Base-by-base conservation (phyloP, 257 asterid species). In the Forsythia suspensa region DNA sequence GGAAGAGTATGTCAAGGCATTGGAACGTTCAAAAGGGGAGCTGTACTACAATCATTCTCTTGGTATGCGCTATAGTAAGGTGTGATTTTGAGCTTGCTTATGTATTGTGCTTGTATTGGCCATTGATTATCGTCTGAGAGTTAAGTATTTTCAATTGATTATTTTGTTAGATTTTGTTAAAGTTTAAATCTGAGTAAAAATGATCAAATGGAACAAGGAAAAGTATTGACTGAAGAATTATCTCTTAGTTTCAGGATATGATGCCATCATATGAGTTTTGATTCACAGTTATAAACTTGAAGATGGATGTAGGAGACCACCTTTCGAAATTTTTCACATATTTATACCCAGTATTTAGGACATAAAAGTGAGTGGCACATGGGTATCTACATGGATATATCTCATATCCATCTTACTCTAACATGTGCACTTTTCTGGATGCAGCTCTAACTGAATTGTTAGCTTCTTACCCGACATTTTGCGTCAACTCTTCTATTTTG, bases 61-160 rank as follows among this genome's bases (percentile, higher is more conserved):
- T 70, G 97, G 99, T 85, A 91, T 92, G 96, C 87, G 90, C 85
- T 95, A 90, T 77, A 95, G 91, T 84, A 95, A 95, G 99, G 99
- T 93, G 83, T 73, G 86, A 70, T 72, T 78, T 83, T 85, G 65
- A 74, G 59, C 83, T 80, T 81, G 55, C 87, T 76, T 37, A 76
- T 73, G 13, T 39, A 41, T 71, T 59, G 78, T 84, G 51, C 71
- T 76, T 73, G 70, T 63, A 41, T 78, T 70, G 81, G 67, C 67
- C 57, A 20, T 68, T 68, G 65, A 67, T 57, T 79, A 7, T 51
- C 76, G 73, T 77, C 61, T n/a, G 1, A 24, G 44, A 16, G 16
- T 29, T 34, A 43, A 52, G 34, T 59, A 38, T 6, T 36, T 48
- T 72, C 42, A 39, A 76, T 18, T 61, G 18, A 82, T 61, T 13